Conservation (phyloP, 2,329 filamentous ascomycete genomes). For the Fusarium musae region DNA sequence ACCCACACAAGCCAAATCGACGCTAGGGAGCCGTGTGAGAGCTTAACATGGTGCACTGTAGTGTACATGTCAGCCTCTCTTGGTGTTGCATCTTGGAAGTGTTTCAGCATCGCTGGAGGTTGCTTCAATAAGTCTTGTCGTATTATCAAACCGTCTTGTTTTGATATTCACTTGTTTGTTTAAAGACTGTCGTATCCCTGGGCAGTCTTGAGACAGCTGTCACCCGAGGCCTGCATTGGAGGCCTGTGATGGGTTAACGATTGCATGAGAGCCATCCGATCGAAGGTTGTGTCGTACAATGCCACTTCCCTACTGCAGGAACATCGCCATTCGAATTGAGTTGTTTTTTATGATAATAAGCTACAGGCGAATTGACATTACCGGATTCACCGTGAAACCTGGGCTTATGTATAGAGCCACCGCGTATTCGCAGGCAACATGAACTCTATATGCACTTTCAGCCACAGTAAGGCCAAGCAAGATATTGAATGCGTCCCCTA, state of each 20-base stretch:
- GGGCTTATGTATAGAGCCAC: not conserved
- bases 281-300: slow-evolving; percentile 21
- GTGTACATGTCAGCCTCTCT: slow-evolving; percentile 13
- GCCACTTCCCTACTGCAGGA: slow-evolving; percentile 11
- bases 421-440: slow-evolving; percentile 3
- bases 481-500: slow-evolving; percentile 7
- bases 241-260: slow-evolving; percentile 9
- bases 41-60: slow-evolving; percentile 21
- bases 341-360: not conserved
- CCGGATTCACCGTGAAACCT: slow-evolving; percentile 6
- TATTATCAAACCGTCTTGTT: slow-evolving; percentile 17
- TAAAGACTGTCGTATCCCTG: not conserved
- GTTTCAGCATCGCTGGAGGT: slow-evolving; percentile 30
- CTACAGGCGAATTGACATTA: not conserved
- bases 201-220: slow-evolving; percentile 25
- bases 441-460: slow-evolving; percentile 15
- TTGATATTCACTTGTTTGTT: slow-evolving; percentile 8
- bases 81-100: slow-evolving; percentile 4
- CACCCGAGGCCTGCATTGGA: slow-evolving; percentile 23
- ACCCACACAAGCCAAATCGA: slow-evolving; percentile 28
- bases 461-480: slow-evolving; percentile 22
- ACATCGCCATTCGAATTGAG: slow-evolving; percentile 4
- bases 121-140: slow-evolving; percentile 22
- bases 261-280: slow-evolving; percentile 6
- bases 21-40: slow-evolving; percentile 36